phyloP scores from a whole-genome alignment of 306 rosid species.

The Senna siamea region DNA sequence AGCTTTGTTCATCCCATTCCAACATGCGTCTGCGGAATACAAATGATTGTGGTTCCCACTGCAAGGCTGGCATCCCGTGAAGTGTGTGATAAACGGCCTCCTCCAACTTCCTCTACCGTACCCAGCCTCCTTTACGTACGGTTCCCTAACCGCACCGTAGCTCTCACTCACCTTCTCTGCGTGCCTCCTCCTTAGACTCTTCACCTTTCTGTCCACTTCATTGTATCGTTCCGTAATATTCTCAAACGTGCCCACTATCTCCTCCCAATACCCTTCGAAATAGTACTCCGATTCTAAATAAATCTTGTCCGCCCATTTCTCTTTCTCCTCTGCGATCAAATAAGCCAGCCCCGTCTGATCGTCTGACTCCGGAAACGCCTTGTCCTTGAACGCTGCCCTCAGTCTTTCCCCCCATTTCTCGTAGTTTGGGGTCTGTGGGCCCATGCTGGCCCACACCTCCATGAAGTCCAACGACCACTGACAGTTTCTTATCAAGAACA shows the following conservation, averaged over 20 bases:
- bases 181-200: constrained; percentile 63
- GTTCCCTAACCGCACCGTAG: constrained; percentile 62
- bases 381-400: constrained; percentile 67
- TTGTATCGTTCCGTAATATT: constrained; percentile 45
- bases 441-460: constrained; percentile 84
- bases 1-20: constrained; percentile 78
- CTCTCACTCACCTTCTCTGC: constrained; percentile 73
- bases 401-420: constrained; percentile 68
- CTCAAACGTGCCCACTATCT: constrained; percentile 47
- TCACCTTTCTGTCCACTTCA: constrained; percentile 51
- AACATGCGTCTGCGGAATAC: constrained; percentile 64
- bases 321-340: constrained; percentile 58
- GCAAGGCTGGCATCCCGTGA: constrained; percentile 95
- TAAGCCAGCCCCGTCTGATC: constrained; percentile 94
- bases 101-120: constrained; percentile 58
- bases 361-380: constrained; percentile 79
- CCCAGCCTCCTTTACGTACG: constrained; percentile 52
- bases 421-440: constrained; percentile 76
- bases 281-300: constrained; percentile 68
- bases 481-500: constrained; percentile 78
- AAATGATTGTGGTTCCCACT: constrained; percentile 68
- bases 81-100: constrained; percentile 84
- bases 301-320: constrained; percentile 72
- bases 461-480: constrained; percentile 87
- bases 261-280: constrained; percentile 85